Evolutionary conservation across 495 filamentous ascomycete species (phyloP).

Genomic region (Xylaria venustula): DNA sequence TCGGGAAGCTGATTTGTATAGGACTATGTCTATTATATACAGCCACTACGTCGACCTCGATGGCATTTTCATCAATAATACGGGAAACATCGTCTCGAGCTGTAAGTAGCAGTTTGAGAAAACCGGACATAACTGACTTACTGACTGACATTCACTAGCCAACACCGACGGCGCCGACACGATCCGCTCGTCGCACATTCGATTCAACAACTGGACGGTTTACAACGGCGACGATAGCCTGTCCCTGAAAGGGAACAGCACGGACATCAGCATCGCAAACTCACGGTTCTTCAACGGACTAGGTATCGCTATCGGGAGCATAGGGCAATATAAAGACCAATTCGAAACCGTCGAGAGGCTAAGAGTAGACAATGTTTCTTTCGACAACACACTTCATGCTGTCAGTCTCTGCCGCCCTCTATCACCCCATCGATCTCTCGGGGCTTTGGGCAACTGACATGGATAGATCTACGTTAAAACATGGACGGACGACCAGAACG

Average conservation of each 20-base stretch:
- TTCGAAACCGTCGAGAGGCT: conserved; percentile 44
- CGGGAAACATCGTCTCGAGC: conserved; percentile 5
- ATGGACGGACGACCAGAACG: conserved; percentile 43
- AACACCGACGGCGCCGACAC: conserved; percentile 46
- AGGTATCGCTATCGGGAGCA: conserved; percentile 40
- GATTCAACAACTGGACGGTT: conserved; percentile 33
- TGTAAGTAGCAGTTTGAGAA: not conserved
- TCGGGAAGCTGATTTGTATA: not conserved
- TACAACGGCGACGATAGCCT: conserved; percentile 40
- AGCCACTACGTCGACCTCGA: conserved; percentile 36
- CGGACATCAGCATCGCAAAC: conserved; percentile 37
- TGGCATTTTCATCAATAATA: conserved; percentile 47
- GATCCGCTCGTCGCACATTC: conserved; percentile 32
- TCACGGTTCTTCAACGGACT: conserved; percentile 28
- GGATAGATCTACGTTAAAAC: conserved; percentile 46
- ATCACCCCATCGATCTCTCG: too few species aligned
- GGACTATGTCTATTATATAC: conserved; percentile 19
- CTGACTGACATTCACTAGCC: too few species aligned
- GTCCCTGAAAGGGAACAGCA: conserved; percentile 40
- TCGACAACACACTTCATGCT: conserved; percentile 40
- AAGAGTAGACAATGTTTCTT: conserved; percentile 30
- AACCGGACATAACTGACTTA: not conserved
- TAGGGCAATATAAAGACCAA: conserved; percentile 43
- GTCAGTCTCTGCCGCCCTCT: too few species aligned
- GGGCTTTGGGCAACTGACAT: too few species aligned